Evolutionary conservation across 805 yeast genomes (phyloP), one percentile per base, ranked within the genome.

Genomic region (Starmera dryadoides): DNA sequence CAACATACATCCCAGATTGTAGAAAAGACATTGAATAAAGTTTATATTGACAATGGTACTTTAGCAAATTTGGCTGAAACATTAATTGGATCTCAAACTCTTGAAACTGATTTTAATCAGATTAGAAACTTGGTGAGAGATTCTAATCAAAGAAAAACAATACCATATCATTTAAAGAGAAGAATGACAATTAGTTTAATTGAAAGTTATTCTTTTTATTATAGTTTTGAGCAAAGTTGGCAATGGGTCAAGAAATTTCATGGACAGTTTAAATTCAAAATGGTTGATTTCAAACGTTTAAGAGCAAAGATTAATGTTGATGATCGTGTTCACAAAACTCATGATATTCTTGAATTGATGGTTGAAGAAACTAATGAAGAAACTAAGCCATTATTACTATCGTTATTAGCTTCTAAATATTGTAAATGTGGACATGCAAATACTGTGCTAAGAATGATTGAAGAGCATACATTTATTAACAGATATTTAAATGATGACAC

Each of bases 11-110:
- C 2, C 10, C 8, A 34, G 36, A 7, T 39, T 42, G 15, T 42
- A 46, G 22, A 35, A 30, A 7, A 21, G 18, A 6, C 37, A n/a
- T n/a, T 46, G 4, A n/a, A 37, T 1, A 38, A 33, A 4, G 35
- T 42, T 6, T 47, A 41, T 15, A 30, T 52, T 9, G 43, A 41
- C 10, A 48, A 46, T 23, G 51, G 47, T 3, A 21, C 51, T 3
- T 30, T 51, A 5, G 42, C 42, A 2, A 33, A 36, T 1, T 35
- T 53, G 5, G 43, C 47, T 3, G 30, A 25, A 21, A 11, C 15
- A 16, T 5, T 25, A 16, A 15, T 21, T 4, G 12, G 25, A 25
- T 16, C 47, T 2, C 15, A 50, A 4, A 16, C 31, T 0, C 28
- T 36, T 7, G 33, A 31, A 6, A 38, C 46, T 1, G 23, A 34